Percentiles rank a stretch among this genome's conserved stretches.
Evolutionary conservation across 148 eudicot species (phyloP).

Genomic region (Camellia lanceoleosa): DNA sequence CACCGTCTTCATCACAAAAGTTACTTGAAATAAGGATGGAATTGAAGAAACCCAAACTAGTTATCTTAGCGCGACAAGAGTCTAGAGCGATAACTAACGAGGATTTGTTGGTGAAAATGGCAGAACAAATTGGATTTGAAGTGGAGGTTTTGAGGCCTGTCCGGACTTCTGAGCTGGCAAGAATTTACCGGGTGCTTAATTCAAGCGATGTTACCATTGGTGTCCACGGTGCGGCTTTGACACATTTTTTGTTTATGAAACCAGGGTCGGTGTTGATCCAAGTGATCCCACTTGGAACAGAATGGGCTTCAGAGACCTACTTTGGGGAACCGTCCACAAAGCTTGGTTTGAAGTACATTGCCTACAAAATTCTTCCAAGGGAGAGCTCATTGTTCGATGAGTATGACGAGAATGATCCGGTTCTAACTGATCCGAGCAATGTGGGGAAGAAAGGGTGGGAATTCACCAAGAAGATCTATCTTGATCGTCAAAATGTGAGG

Average conservation of each 20-base stretch:
- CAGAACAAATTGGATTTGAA: constrained; percentile 59
- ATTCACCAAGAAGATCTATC: constrained; percentile 71
- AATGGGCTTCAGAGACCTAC: constrained; percentile 83
- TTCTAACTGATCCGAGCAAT: constrained; percentile 56
- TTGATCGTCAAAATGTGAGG: constrained; percentile 74
- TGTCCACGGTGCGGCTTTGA: constrained; percentile 93
- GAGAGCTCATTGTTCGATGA: constrained; percentile 84
- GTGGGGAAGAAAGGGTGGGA: constrained; percentile 77
- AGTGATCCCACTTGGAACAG: constrained; percentile 75
- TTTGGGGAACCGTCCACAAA: constrained; percentile 71
- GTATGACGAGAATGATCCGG: constrained; percentile 54
- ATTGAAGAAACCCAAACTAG: constrained; percentile 53
- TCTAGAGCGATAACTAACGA: constrained; percentile 74
- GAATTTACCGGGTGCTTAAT: constrained; percentile 55
- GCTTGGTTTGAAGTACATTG: constrained; percentile 73
- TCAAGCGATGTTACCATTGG: constrained; percentile 81
- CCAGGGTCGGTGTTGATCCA: constrained; percentile 77
- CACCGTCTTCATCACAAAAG: constrained; percentile 19
- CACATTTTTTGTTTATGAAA: constrained; percentile 69
- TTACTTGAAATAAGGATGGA: background rate
- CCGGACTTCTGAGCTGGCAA: constrained; percentile 64
- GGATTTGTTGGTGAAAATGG: constrained; percentile 58
- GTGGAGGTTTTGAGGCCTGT: constrained; percentile 60
- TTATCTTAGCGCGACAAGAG: constrained; percentile 61
- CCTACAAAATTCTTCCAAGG: constrained; percentile 55